Evolutionary conservation across 768 basidiomycete species (phyloP).

Genomic region (Melanogaster broomeanus): DNA sequence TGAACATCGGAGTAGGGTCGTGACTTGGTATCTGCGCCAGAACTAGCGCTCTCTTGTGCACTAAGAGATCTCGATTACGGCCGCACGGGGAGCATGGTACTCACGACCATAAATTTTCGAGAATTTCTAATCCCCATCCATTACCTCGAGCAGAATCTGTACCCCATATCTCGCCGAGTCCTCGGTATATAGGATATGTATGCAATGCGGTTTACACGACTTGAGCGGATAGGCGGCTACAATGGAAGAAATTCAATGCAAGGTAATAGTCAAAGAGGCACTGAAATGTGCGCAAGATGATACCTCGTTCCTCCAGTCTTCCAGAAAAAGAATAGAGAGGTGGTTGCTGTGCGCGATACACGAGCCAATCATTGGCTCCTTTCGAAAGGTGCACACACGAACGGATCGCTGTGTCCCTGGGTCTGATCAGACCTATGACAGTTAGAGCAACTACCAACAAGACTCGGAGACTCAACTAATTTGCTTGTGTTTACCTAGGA

Average conservation of each 20-base stretch:
- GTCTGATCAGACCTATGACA: conserved; percentile 27
- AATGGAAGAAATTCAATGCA: conserved; percentile 16
- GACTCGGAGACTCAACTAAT: conserved; percentile 6
- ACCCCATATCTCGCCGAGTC: conserved; percentile 20
- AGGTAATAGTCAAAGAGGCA: neutral
- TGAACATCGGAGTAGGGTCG: conserved; percentile 3
- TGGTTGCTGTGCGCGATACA: neutral
- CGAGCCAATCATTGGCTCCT: too few species aligned
- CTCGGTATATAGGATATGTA: conserved; percentile 1
- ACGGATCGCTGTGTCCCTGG: conserved; percentile 20
- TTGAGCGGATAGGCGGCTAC: conserved; percentile 7
- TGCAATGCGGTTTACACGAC: conserved; percentile 13
- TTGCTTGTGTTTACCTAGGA: conserved; percentile 10
- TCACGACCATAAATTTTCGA: conserved; percentile 3
- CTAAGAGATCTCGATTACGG: neutral
- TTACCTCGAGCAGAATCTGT: conserved; percentile 15
- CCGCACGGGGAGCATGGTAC: conserved; percentile 10
- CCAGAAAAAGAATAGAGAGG: too few species aligned
- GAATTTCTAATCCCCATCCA: neutral
- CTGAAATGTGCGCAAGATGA: conserved; percentile 6
- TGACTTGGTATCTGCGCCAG: conserved; percentile 10
- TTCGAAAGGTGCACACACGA: conserved; percentile 5
- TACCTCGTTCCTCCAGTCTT: neutral
- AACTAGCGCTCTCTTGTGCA: neutral
- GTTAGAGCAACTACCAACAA: conserved; percentile 3